Evolutionary conservation across 176 grass and related monocot genomes (phyloP).

Genomic region (Miscanthus lutarioriparius): DNA sequence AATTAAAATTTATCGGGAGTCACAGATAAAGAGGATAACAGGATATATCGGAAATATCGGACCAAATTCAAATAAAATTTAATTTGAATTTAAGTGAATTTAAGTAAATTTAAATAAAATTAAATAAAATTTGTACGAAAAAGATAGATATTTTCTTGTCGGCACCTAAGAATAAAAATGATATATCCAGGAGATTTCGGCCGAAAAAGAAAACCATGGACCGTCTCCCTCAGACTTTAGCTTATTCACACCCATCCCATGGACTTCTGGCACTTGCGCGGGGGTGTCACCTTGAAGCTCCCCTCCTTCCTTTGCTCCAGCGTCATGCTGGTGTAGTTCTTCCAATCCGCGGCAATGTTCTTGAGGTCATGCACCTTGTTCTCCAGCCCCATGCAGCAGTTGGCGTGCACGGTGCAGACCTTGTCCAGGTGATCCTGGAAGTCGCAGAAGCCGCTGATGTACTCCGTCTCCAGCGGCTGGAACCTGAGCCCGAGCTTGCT

Average conservation of each 20-base stretch:
- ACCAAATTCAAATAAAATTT: too few species aligned
- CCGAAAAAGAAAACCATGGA: too few species aligned
- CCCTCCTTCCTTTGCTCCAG: neutral
- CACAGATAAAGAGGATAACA: too few species aligned
- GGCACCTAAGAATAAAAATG: too few species aligned
- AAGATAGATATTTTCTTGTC: too few species aligned
- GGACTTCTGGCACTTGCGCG: neutral
- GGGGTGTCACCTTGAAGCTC: neutral
- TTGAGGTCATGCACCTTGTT: constrained; percentile 55
- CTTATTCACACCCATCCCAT: neutral
- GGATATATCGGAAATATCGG: too few species aligned
- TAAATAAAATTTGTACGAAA: too few species aligned
- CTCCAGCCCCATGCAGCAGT: constrained; percentile 51
- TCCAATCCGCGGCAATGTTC: constrained; percentile 42
- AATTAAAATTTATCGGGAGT: too few species aligned
- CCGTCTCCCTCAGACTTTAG: neutral
- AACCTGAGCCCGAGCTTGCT: neutral
- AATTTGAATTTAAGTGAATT: too few species aligned
- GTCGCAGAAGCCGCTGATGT: neutral
- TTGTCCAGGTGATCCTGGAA: constrained; percentile 23
- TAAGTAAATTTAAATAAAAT: too few species aligned
- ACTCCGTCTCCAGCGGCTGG: neutral
- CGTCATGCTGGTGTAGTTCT: constrained; percentile 30
- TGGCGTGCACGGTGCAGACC: constrained; percentile 64
- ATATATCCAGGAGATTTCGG: too few species aligned